These are phyloP conservation scores for Russula vinacea DNA, from an alignment of 768 basidiomycete genomes.

Conservation along the genomic window DNA sequence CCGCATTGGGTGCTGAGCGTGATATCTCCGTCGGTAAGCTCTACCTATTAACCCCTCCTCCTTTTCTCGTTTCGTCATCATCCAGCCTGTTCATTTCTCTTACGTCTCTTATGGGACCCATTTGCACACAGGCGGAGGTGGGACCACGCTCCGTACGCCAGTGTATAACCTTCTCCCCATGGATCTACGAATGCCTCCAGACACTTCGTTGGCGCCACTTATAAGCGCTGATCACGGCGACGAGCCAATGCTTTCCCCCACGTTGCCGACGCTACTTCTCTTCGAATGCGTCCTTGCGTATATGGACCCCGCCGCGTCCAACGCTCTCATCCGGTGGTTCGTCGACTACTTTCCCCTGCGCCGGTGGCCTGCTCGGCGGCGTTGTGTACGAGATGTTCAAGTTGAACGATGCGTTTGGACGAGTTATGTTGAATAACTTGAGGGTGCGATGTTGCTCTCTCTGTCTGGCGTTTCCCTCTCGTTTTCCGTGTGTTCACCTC, in stretches of 20 bases:
- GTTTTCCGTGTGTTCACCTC: not conserved
- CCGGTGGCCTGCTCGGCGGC: conserved; percentile 44
- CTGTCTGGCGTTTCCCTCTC: not conserved
- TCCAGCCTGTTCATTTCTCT: conserved; percentile 1
- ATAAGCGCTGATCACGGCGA: conserved; percentile 24
- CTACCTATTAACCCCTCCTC: not conserved
- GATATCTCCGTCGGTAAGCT: conserved; percentile 45
- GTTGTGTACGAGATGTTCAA: conserved; percentile 94
- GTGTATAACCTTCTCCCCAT: conserved; percentile 70
- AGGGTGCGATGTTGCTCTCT: conserved; percentile 46
- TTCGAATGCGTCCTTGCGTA: conserved; percentile 96
- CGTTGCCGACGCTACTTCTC: conserved; percentile 75
- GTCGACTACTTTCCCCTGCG: conserved; percentile 46
- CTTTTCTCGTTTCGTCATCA: conserved; percentile 20
- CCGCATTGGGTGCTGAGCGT: conserved; percentile 47
- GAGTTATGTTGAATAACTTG: conserved; percentile 86
- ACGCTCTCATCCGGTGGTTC: conserved; percentile 71
- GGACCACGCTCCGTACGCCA: conserved; percentile 51
- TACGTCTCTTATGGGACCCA: conserved; percentile 20
- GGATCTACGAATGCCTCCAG: conserved; percentile 67
- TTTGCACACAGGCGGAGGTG: conserved; percentile 52
- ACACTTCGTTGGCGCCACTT: conserved; percentile 45
- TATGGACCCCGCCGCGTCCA: conserved; percentile 60
- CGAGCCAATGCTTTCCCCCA: conserved; percentile 49
- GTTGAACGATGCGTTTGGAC: conserved; percentile 83